phyloP scores from a whole-genome alignment of 2,329 filamentous ascomycete genomes.

The Hymenoscyphus infarciens region DNA sequence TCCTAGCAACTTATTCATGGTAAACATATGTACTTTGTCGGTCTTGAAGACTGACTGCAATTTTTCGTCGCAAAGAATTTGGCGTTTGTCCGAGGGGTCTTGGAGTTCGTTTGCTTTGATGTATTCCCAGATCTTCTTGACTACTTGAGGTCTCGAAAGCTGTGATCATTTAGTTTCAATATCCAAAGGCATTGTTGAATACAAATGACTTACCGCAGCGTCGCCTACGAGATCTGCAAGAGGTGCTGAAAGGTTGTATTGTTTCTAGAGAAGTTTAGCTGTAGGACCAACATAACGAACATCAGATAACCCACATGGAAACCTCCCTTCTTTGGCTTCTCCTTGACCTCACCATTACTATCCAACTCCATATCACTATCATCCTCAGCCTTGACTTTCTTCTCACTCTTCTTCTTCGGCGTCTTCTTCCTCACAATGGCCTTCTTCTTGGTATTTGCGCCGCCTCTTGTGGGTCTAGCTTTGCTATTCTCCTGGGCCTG shows the following conservation, averaged over 20 bases:
- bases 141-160: constrained; percentile 90
- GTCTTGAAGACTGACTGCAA: constrained; percentile 92
- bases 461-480: constrained; percentile 70
- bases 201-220: constrained; percentile 51
- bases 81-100: constrained; percentile 85
- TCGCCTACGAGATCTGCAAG: constrained; percentile 69
- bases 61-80: constrained; percentile 87
- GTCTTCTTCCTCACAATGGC: constrained; percentile 58
- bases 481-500: constrained; percentile 87
- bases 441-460: constrained; percentile 48
- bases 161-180: constrained; percentile 38
- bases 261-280: constrained; percentile 47
- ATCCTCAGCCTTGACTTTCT: constrained; percentile 72
- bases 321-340: constrained; percentile 73
- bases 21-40: constrained; percentile 94
- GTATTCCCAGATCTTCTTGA: constrained; percentile 95
- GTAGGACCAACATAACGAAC: neutral
- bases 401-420: constrained; percentile 63
- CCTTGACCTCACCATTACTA: constrained; percentile 53
- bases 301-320: constrained; percentile 65
- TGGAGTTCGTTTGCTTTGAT: constrained; percentile 87
- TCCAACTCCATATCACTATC: constrained; percentile 72
- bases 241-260: constrained; percentile 68
- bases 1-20: constrained; percentile 95
- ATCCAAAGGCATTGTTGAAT: neutral